Base-by-base conservation (phyloP, 225 moss, liverwort and hornwort species). In the Rhytidiadelphus loreus region DNA sequence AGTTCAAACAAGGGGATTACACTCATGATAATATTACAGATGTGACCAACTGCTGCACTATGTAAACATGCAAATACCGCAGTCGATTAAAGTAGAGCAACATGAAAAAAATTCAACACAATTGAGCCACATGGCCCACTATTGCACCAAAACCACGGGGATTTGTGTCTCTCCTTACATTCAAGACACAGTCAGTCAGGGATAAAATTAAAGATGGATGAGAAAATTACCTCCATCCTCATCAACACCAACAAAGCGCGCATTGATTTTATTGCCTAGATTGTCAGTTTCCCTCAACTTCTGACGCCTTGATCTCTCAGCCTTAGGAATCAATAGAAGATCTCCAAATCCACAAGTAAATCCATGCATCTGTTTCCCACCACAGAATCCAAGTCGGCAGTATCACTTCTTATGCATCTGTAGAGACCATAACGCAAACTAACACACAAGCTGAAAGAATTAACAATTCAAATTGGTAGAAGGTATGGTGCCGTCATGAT, bases 321-420 rank as follows among this genome's bases (percentile, higher is more conserved):
- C 92, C 58, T 88, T 93, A 1, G 95, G 93, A 84, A 97, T 64
- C 48, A 99, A 85, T 68, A 99, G 91, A 55, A 99, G 93, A 88
- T 99, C 98, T 73, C 93, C 96, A 86, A 94, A 95, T 66, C 96
- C 97, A 91, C 97, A 97, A 69, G 98, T 97, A 89, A 97, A 97
- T 69, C 98, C 98, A 92, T 99, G 96, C 95, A 95, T 95, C 98
- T 99, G 94, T 85, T 87, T 73, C 62, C 53, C 85, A 89, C 32
- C 72, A 78, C 80, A 83, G 58, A 39, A 87, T 30, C 80, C 83
- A 60, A 60, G 57, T 87, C 82, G 60, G 87, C 63, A 85, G 77
- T 72, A 59, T 77, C 70, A 89, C 19, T 59, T 57, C 71, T 61
- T 41, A 35, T 69, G 69, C 72, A 86, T 76, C 80, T 39, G 35